These are phyloP conservation scores for Ophiostoma ips DNA, from an alignment of 2,329 filamentous ascomycete species.

Conservation along the genomic window DNA sequence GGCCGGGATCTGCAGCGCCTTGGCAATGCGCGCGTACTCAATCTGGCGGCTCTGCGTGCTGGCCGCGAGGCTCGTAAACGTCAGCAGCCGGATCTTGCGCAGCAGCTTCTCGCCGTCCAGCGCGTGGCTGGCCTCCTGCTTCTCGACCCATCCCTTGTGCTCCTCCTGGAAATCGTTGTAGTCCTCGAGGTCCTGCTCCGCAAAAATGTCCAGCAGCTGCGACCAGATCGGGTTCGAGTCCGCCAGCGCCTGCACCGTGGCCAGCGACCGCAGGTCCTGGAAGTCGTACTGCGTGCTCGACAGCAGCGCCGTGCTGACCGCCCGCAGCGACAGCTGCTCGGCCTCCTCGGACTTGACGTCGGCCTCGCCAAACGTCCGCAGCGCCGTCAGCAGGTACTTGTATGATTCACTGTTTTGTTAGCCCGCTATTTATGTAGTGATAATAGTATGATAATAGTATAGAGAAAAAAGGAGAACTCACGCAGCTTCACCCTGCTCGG, in stretches of 20 bases:
- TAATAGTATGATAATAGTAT: constrained; percentile 1
- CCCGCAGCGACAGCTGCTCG: constrained; percentile 44
- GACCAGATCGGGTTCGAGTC: constrained; percentile 75
- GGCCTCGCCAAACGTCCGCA: constrained; percentile 44
- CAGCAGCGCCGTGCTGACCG: constrained; percentile 38
- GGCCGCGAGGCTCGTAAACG: constrained; percentile 78
- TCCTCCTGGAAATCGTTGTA: constrained; percentile 92
- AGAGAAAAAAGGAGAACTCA: constrained; percentile 30
- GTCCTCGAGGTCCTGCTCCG: constrained; percentile 84
- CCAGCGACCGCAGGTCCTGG: constrained; percentile 67
- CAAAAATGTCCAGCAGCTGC: constrained; percentile 90
- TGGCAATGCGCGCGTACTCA: constrained; percentile 72
- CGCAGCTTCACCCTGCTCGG: constrained; percentile 63
- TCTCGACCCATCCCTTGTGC: constrained; percentile 72
- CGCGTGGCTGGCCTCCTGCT: constrained; percentile 52
- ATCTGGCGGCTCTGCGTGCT: constrained; percentile 74
- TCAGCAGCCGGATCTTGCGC: constrained; percentile 93
- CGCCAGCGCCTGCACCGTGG: constrained; percentile 73
- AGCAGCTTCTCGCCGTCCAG: constrained; percentile 46
- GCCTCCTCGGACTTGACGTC: constrained; percentile 46
- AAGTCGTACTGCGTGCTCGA: constrained; percentile 51
- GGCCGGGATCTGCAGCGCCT: constrained; percentile 66
- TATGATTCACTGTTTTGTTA: constrained; percentile 39
- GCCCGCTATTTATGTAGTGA: constrained; percentile 2
- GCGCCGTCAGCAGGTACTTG: constrained; percentile 50